Percentiles rank a stretch among this genome's conserved stretches.
Conservation (phyloP, 805 yeast genomes). For the Teunomyces barrocoloradensis region DNA sequence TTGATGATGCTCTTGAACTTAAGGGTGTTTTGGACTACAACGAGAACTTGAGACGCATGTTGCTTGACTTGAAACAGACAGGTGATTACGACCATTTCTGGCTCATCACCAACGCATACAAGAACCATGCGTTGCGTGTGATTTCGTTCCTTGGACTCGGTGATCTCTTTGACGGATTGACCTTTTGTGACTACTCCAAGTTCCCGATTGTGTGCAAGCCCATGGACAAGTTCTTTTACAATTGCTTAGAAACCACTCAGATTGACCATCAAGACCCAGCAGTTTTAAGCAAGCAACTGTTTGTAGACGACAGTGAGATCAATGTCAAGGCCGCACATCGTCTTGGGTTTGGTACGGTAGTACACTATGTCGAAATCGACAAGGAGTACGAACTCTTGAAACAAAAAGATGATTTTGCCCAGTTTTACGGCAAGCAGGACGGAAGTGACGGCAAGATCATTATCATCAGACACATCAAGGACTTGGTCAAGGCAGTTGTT, state of each 20-base stretch:
- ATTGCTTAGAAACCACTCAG: constrained; percentile 65
- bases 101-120: constrained; percentile 94
- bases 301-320: constrained; percentile 82
- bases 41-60: constrained; percentile 48
- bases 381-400: constrained; percentile 43
- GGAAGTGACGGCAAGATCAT: constrained; percentile 33
- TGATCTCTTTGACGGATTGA: constrained; percentile 91
- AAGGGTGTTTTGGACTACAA: constrained; percentile 73
- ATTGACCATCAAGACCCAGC: constrained; percentile 32
- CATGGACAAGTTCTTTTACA: constrained; percentile 64
- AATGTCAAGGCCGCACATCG: constrained; percentile 73
- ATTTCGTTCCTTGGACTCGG: constrained; percentile 79
- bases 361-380: constrained; percentile 74
- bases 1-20: constrained; percentile 89
- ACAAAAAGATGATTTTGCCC: constrained; percentile 25
- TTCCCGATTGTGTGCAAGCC: constrained; percentile 85
- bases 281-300: constrained; percentile 52
- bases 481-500: constrained; percentile 29
- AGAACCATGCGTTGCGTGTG: constrained; percentile 83
- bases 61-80: constrained; percentile 40
- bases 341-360: constrained; percentile 68
- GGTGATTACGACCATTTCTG: constrained; percentile 71
- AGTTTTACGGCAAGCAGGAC: constrained; percentile 36
- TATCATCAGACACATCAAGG: constrained; percentile 57
- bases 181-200: constrained; percentile 81